A percentile compares a stretch with the other conserved stretches of the same genome.
These are phyloP conservation scores for Amylostereum areolatum DNA, from an alignment of 1,284 basidiomycete genomes.

Conservation along the genomic window DNA sequence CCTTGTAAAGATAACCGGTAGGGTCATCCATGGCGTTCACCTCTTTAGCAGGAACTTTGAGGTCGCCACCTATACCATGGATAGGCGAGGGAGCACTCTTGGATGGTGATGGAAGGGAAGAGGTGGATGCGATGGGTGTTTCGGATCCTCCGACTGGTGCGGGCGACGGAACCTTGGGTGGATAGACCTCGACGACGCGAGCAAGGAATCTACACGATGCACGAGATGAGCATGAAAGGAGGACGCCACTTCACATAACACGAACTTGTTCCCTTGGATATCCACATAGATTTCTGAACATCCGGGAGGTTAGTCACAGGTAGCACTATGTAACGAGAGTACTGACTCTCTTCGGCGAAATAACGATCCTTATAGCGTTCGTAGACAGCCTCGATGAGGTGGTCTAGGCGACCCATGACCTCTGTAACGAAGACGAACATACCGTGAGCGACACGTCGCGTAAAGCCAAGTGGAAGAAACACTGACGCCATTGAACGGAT, in stretches of 20 bases:
- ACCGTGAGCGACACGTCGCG: constrained; percentile 13
- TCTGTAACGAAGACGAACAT: constrained; percentile 43
- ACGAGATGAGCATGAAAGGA: constrained; percentile 14
- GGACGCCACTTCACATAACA: constrained; percentile 23
- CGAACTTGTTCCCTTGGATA: constrained; percentile 74
- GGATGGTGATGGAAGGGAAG: constrained; percentile 22
- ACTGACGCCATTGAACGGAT: constrained; percentile 94
- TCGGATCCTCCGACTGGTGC: constrained; percentile 12
- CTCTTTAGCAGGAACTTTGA: constrained; percentile 70
- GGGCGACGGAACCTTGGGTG: constrained; percentile 34
- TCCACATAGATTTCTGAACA: constrained; percentile 75
- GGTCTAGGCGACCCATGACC: constrained; percentile 92
- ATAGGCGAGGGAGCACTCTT: constrained; percentile 21
- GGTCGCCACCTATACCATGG: constrained; percentile 76
- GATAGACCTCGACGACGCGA: constrained; percentile 67
- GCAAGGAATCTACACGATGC: constrained; percentile 63
- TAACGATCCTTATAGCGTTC: constrained; percentile 96
- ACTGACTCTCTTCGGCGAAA: constrained; percentile 85
- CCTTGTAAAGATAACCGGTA: constrained; percentile 79
- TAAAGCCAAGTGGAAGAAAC: constrained; percentile 11
- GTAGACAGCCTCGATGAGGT: constrained; percentile 89
- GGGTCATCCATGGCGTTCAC: constrained; percentile 76
- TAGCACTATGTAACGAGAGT: constrained; percentile 1
- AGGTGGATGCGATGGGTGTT: constrained; percentile 17
- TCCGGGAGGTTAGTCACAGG: constrained; percentile 10